A percentile compares a stretch with the other conserved stretches of the same genome.
Evolutionary conservation across 805 yeast species (phyloP).

Genomic region (Grigorovia jiainica): DNA sequence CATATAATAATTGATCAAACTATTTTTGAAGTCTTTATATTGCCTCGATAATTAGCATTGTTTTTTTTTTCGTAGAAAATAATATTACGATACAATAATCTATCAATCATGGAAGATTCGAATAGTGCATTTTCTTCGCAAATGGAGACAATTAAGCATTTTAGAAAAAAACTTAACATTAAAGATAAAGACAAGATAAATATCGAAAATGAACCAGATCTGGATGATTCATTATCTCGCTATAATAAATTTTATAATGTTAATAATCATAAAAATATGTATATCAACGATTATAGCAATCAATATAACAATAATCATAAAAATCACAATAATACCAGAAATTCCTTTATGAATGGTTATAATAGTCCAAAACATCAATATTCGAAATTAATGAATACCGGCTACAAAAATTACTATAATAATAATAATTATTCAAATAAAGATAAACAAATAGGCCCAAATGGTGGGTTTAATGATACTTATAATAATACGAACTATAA

Average conservation of each 20-base stretch:
- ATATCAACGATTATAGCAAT: constrained; percentile 7
- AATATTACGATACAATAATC: too few species aligned
- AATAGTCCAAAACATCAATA: constrained; percentile 4
- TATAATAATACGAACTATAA: constrained; percentile 3
- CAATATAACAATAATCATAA: constrained; percentile 1
- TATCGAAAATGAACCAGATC: not conserved
- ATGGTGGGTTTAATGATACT: not conserved
- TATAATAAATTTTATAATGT: constrained; percentile 3
- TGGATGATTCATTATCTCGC: constrained; percentile 1
- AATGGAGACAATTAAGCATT: not conserved
- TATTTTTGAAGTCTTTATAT: too few species aligned
- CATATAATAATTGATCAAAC: too few species aligned
- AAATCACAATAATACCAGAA: too few species aligned
- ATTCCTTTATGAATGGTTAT: constrained; percentile 6
- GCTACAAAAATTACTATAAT: constrained; percentile 1
- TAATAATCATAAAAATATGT: constrained; percentile 3
- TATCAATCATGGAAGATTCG: too few species aligned
- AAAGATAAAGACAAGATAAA: not conserved
- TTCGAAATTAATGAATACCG: constrained; percentile 2
- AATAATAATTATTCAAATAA: constrained; percentile 4
- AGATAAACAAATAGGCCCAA: not conserved
- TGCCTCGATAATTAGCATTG: too few species aligned
- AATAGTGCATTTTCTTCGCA: not conserved
- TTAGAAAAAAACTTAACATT: not conserved
- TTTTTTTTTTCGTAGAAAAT: too few species aligned